These are phyloP conservation scores for Ailanthus altissimus DNA, from an alignment of 345 rosid genomes.

Conservation along the genomic window DNA sequence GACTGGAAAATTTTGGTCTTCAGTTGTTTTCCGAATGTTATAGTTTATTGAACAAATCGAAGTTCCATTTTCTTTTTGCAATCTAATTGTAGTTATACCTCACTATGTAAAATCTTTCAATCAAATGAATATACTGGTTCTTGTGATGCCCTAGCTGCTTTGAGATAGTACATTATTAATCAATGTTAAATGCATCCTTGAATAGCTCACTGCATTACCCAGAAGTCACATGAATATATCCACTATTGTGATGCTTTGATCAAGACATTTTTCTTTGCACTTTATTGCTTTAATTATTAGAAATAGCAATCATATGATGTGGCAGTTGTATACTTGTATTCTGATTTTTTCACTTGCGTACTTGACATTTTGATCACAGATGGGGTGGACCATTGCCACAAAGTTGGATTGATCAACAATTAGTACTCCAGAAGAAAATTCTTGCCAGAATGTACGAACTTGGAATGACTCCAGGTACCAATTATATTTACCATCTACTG, in stretches of 20 bases:
- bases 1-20: not conserved
- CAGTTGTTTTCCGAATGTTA: not conserved
- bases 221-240: not conserved
- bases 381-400: constrained; percentile 82
- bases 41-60: not conserved
- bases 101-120: not conserved
- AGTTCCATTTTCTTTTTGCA: not conserved
- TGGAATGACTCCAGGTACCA: constrained; percentile 75
- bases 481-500: constrained; percentile 3
- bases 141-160: constrained; percentile 24
- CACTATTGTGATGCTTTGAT: not conserved
- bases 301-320: not conserved
- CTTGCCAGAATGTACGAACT: constrained; percentile 64
- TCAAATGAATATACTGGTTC: constrained; percentile 7
- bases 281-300: not conserved
- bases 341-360: constrained; percentile 1
- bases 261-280: constrained; percentile 14
- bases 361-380: constrained; percentile 30
- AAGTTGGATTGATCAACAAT: constrained; percentile 67
- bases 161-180: not conserved
- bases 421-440: constrained; percentile 59
- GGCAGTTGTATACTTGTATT: constrained; percentile 1
- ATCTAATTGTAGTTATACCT: not conserved
- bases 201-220: not conserved
- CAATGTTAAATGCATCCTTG: not conserved